A percentile compares a stretch with the other conserved stretches of the same genome.
These are phyloP conservation scores for Solidago caesia DNA, from an alignment of 129 eudicot genomes.

Conservation along the genomic window DNA sequence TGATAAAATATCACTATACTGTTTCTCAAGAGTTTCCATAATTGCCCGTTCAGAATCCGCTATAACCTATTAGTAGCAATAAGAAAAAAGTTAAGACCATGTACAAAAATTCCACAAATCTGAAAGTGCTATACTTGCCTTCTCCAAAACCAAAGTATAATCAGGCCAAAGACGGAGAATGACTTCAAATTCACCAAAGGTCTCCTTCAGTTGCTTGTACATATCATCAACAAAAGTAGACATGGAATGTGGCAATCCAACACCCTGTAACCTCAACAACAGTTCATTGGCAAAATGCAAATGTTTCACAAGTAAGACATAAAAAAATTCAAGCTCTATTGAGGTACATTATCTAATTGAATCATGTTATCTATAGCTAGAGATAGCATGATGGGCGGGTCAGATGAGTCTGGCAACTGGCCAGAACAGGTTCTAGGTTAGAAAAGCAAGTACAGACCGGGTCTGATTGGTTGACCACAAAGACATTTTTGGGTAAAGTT, in stretches of 20 bases:
- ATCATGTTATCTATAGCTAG: neutral
- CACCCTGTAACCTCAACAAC: slow-evolving; percentile 36
- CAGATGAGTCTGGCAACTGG: neutral
- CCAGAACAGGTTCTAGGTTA: neutral
- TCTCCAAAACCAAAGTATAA: slow-evolving; percentile 55
- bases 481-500: neutral
- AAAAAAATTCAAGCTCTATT: neutral
- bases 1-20: slow-evolving; percentile 62
- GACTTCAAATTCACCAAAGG: slow-evolving; percentile 58
- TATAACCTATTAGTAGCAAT: slow-evolving; percentile 45
- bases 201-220: slow-evolving; percentile 55
- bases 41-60: slow-evolving; percentile 75
- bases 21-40: slow-evolving; percentile 68
- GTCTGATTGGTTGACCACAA: neutral
- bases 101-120: slow-evolving; percentile 3
- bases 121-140: slow-evolving; percentile 44
- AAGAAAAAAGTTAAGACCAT: neutral
- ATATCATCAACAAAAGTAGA: slow-evolving; percentile 65
- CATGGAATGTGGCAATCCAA: slow-evolving; percentile 39
- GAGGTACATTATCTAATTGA: neutral
- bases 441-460: neutral
- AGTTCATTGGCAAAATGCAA: slow-evolving; percentile 18
- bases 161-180: slow-evolving; percentile 73
- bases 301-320: neutral
- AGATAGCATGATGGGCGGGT: neutral